Conservation (phyloP, 805 yeast genomes). For the Spathaspora sp. region DNA sequence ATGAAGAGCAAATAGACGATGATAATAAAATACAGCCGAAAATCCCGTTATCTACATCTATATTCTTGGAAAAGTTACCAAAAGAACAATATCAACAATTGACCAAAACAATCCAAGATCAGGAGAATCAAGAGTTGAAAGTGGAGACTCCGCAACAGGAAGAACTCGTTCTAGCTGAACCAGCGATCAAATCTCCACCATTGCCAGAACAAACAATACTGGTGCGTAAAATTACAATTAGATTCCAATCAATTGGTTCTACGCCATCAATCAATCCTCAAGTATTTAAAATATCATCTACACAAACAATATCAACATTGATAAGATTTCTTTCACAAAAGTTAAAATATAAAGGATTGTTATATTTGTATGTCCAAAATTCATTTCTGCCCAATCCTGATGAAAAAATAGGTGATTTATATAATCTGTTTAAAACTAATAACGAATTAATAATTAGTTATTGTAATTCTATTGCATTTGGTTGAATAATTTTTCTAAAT, state of each 20-base stretch:
- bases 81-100: conserved; percentile 8
- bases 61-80: conserved; percentile 11
- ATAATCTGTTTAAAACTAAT: conserved; percentile 24
- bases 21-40: conserved; percentile 7
- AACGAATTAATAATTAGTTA: conserved; percentile 36
- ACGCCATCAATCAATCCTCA: conserved; percentile 47
- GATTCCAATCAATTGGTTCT: conserved; percentile 62
- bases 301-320: conserved; percentile 45
- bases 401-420: conserved; percentile 32
- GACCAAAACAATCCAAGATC: conserved; percentile 5
- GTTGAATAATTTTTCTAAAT: conserved; percentile 13
- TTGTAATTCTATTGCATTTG: conserved; percentile 39
- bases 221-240: conserved; percentile 37
- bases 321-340: conserved; percentile 42
- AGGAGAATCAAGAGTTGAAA: neutral
- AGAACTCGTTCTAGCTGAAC: neutral
- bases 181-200: neutral
- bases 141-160: neutral
- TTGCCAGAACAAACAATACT: neutral
- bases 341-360: conserved; percentile 19
- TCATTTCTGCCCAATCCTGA: conserved; percentile 42
- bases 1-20: conserved; percentile 1
- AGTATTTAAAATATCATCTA: conserved; percentile 45
- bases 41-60: conserved; percentile 17
- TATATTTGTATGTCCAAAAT: conserved; percentile 35